A percentile compares a stretch with the other conserved stretches of the same genome.
phyloP scores from a whole-genome alignment of 2,329 filamentous ascomycete genomes.

The Chrysosphaeria jannelii region DNA sequence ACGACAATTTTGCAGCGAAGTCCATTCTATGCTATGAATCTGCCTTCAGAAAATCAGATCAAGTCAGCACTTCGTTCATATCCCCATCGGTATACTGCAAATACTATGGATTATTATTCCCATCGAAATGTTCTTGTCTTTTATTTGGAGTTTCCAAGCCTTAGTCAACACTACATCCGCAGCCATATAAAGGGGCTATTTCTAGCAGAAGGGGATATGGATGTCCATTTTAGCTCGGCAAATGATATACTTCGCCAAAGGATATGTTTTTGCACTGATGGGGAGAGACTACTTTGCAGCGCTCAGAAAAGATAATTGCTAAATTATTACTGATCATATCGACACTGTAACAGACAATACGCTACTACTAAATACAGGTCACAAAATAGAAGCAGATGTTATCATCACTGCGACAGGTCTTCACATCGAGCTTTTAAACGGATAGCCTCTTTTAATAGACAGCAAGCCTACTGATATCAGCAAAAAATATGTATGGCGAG shows the following conservation, averaged over 20 bases:
- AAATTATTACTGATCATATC: constrained; percentile 16
- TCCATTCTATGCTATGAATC: constrained; percentile 33
- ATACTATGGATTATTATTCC: no score
- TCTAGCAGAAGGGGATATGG: constrained; percentile 13
- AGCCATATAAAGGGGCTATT: background rate
- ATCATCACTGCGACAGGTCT: constrained; percentile 37
- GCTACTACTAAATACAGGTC: constrained; percentile 11
- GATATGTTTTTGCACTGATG: constrained; percentile 37
- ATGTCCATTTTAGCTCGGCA: constrained; percentile 31
- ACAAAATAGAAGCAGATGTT: constrained; percentile 21
- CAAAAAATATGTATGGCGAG: constrained; percentile 23
- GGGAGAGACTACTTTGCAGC: constrained; percentile 24
- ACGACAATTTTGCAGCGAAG: constrained; percentile 63
- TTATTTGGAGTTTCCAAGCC: no score
- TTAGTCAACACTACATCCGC: no score
- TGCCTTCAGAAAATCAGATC: constrained; percentile 14
- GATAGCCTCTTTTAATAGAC: constrained; percentile 19
- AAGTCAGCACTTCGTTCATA: constrained; percentile 13
- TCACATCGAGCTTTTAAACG: constrained; percentile 21
- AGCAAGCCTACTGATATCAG: constrained; percentile 13
- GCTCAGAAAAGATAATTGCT: constrained; percentile 10
- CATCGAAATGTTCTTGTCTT: no score
- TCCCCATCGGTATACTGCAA: no score
- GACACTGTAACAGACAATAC: constrained; percentile 12
- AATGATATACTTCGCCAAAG: constrained; percentile 48